phyloP scores from a whole-genome alignment of 345 rosid genomes.

The Acer saccharum region DNA sequence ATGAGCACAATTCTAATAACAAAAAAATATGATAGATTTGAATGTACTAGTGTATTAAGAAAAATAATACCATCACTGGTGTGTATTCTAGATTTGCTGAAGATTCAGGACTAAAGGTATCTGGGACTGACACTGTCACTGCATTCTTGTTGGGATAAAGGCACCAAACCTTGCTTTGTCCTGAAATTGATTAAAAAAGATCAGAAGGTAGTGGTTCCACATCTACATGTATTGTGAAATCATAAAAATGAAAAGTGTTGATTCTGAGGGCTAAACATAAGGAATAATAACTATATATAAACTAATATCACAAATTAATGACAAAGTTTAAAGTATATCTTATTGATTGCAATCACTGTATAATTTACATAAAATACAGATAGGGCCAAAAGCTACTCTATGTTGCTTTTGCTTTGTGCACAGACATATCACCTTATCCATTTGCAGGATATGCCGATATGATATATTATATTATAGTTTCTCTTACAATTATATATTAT shows the following conservation, averaged over 20 bases:
- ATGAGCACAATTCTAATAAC: not conserved
- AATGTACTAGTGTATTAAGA: not conserved
- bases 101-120: conserved; percentile 42
- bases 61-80: conserved; percentile 36
- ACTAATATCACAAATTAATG: not conserved
- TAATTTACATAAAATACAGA: not conserved
- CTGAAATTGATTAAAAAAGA: conserved; percentile 41
- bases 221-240: not conserved
- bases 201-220: conserved; percentile 2
- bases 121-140: conserved; percentile 54
- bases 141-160: conserved; percentile 85
- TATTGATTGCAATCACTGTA: conserved; percentile 8
- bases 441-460: not conserved
- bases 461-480: not conserved
- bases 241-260: not conserved
- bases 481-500: not conserved
- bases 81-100: conserved; percentile 34
- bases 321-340: not conserved
- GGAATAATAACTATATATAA: not conserved
- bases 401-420: not conserved
- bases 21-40: conserved; percentile 5
- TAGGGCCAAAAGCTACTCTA: not conserved
- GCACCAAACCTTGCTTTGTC: conserved; percentile 76
- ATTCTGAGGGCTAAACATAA: not conserved
- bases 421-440: not conserved